Evolutionary conservation across 768 basidiomycete genomes (phyloP), one percentile per base, ranked within the genome.

Genomic region (Lactarius akahatsu): DNA sequence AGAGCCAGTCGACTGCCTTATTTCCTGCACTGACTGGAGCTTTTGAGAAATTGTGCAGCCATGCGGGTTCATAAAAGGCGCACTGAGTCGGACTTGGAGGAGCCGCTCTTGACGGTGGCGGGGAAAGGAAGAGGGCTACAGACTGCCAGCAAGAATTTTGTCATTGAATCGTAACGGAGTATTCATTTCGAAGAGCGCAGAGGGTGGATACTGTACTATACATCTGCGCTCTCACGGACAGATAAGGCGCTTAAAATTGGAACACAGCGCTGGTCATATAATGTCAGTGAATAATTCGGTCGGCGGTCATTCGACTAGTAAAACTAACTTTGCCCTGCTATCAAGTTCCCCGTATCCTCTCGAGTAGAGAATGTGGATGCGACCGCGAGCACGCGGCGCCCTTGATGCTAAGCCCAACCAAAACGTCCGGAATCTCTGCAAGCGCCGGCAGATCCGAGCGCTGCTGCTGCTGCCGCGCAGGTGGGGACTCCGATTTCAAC

Each of bases 361-460:
- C 65, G 10, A 69, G 64, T 1, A 69, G 43, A 50, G 70, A 69
- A 6, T 69, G 34, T 2, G 64, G 50, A 47, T 52, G 60, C 20
- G 54, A n/a, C 8, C 38, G 62, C 30, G 68, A 63, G 4, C 65
- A 36, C 38, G 68, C 68, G 10, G 70, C 68, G 2, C 70, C 68
- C 45, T 69, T 71, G 54, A 70, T 69, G 23, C 68, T 66, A 10
- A 70, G 45, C 15, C 70, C 64, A 10, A 57, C 30, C n/a, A 52
- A 20, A 38, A 43, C 2, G 9, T 59, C 41, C 16, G 57, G 41
- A 1, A 54, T n/a, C 34, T 58, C 52, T n/a, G 47, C 20, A 41
- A 47, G n/a, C 16, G 47, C 28, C 13, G 43, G 26, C 20, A 43
- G 38, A 36, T 28, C 40, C 41, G 52, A 63, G 52, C 23, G 57